Evolutionary conservation across 305 asterid species (phyloP).

Genomic region (Solanum hybrid): DNA sequence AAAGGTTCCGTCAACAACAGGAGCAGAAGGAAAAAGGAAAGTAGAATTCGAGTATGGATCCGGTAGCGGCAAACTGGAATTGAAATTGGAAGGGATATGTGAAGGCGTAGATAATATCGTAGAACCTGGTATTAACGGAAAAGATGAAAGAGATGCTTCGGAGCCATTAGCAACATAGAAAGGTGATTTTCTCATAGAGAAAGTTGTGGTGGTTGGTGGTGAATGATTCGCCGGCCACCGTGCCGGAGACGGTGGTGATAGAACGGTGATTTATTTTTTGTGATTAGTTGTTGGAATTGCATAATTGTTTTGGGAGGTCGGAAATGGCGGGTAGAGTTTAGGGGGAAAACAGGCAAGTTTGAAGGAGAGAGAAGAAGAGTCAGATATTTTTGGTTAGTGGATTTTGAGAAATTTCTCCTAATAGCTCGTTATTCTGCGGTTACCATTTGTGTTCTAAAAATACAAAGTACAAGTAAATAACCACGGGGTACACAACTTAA

Average conservation of each 20-base stretch:
- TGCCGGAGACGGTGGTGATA: slow-evolving; percentile 5
- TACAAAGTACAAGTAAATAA: background rate
- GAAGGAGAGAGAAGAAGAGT: background rate
- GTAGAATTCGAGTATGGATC: background rate
- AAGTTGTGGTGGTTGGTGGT: background rate
- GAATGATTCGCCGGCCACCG: slow-evolving; percentile 21
- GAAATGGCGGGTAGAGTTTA: background rate
- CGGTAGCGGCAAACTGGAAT: background rate
- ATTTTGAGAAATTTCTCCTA: background rate
- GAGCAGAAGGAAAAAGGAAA: slow-evolving; percentile 12
- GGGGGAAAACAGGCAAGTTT: slow-evolving; percentile 3
- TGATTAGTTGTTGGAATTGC: slow-evolving; percentile 25
- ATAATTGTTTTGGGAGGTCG: slow-evolving; percentile 16
- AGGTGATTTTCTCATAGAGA: slow-evolving; percentile 40
- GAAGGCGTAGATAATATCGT: slow-evolving; percentile 5
- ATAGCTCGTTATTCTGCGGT: background rate
- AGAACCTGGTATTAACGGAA: background rate
- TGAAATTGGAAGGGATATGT: background rate
- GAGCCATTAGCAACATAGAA: slow-evolving; percentile 4
- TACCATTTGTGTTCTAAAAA: background rate
- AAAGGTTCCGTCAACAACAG: slow-evolving; percentile 20
- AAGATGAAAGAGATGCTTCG: background rate
- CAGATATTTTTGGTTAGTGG: background rate
- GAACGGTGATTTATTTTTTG: background rate
- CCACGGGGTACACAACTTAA: background rate